Evolutionary conservation across 2,329 filamentous ascomycete genomes (phyloP).

Genomic region (Trichoderma sp.): DNA sequence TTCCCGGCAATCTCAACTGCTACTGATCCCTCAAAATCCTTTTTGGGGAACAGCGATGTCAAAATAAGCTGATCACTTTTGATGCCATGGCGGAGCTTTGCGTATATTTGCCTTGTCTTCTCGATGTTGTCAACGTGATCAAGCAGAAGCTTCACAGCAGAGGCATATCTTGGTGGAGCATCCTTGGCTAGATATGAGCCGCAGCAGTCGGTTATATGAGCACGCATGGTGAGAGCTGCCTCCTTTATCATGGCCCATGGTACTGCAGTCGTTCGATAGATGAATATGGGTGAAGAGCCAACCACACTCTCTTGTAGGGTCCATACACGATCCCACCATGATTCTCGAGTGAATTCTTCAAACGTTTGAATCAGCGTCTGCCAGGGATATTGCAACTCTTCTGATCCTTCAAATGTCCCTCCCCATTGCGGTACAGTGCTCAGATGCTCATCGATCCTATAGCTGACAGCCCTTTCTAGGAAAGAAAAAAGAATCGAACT

Average conservation of each 20-base stretch:
- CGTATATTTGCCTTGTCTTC: neutral
- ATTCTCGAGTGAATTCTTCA: neutral
- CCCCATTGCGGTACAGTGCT: neutral
- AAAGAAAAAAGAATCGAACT: neutral
- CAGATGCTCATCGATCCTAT: neutral
- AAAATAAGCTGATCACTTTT: neutral
- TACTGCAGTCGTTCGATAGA: neutral
- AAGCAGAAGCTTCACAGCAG: neutral
- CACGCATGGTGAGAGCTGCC: neutral
- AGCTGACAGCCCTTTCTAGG: neutral
- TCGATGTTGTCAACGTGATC: neutral
- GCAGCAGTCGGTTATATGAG: neutral
- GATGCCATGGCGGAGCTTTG: neutral
- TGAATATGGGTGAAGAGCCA: neutral
- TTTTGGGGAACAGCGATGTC: neutral
- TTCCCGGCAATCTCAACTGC: neutral
- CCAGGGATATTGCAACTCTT: neutral
- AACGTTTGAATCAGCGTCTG: neutral
- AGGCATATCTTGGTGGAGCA: neutral
- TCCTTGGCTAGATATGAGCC: neutral
- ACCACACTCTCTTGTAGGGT: neutral
- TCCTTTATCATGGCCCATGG: conserved; percentile 1
- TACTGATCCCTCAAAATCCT: neutral
- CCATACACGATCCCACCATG: neutral
- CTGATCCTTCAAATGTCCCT: neutral